Evolutionary conservation across 2,329 filamentous ascomycete species (phyloP), one percentile per base, ranked within the genome.

Genomic region (Phaeosphaeria sp.): DNA sequence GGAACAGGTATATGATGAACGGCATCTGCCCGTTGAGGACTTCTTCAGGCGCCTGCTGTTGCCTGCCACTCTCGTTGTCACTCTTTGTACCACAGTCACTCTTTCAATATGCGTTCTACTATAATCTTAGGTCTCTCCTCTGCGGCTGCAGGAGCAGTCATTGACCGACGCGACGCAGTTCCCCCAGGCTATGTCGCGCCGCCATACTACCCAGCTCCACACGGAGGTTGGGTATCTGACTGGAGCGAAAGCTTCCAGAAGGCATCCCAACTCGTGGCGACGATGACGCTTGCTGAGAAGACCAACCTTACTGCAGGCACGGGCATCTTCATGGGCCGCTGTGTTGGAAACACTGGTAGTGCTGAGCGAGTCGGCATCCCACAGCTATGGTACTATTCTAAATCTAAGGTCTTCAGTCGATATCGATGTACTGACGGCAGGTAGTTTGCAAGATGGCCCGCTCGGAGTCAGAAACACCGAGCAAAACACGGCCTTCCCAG

Each of bases 271-370:
- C 75, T 93, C 15, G 90, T 94, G 17, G 85, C 86, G 52, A 84
- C 87, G 48, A 91, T 94, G 90, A 93, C 90, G 0, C 77, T 94
- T 55, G 90, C 90, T 1, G 91, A 93, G 73, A 94, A 93, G 78
- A 88, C 89, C 3, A 93, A 93, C 70, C 83, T 93, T 51, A 92
- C 90, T 0, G 85, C 85, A 1, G 90, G 90, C 3, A 89, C 85
- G 1, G 90, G 90, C 1, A 83, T 89, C 43, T 89, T 83, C 62
- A 93, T 92, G 90, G 90, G 82, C 30, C 63, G 72, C 41, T 95
- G 91, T 64, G 88, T 89, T 21, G 91, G 91, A 41, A 92, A 94
- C 68, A 90, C 90, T 0, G 90, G 90, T 11, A 90, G 89, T 57
- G 90, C 88, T 1, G 74, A 80, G 17, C 85, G 91, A 6, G 83